Conservation (phyloP, 2,329 filamentous ascomycete genomes). For the Aspergillus fumigatiaffinis region DNA sequence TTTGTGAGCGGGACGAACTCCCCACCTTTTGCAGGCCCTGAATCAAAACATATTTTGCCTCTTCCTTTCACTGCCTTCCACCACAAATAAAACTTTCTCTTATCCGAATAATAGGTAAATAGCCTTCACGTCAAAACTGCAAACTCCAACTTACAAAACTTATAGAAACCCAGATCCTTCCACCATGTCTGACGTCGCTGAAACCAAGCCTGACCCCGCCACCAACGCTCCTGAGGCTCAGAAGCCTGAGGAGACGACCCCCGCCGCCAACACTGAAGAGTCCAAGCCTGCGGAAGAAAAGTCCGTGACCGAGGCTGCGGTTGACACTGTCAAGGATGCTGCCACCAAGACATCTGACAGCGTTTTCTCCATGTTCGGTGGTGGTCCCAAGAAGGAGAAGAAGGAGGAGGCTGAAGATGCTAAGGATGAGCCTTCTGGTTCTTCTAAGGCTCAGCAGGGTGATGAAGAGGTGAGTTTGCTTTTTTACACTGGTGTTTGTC, state of each 20-base stretch:
- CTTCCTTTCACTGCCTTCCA: background rate
- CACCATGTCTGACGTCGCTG: conserved; percentile 43
- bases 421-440: conserved; percentile 81
- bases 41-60: background rate
- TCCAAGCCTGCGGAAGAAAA: conserved; percentile 29
- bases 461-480: conserved; percentile 51
- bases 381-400: conserved; percentile 94
- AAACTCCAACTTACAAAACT: conserved; percentile 3
- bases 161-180: conserved; percentile 9
- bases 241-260: conserved; percentile 30
- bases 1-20: conserved; percentile 12
- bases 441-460: conserved; percentile 72
- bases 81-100: background rate
- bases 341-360: conserved; percentile 45
- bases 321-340: conserved; percentile 35
- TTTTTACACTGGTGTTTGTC: conserved; percentile 8
- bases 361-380: conserved; percentile 98
- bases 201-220: conserved; percentile 43
- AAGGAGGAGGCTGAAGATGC: conserved; percentile 74
- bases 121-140: background rate
- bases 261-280: conserved; percentile 31
- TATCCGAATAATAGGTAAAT: background rate
- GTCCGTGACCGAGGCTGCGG: conserved; percentile 29
- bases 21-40: conserved; percentile 16
- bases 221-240: conserved; percentile 33